Base-by-base conservation (phyloP, 768 basidiomycete genomes). In the Mycena belliarum region DNA sequence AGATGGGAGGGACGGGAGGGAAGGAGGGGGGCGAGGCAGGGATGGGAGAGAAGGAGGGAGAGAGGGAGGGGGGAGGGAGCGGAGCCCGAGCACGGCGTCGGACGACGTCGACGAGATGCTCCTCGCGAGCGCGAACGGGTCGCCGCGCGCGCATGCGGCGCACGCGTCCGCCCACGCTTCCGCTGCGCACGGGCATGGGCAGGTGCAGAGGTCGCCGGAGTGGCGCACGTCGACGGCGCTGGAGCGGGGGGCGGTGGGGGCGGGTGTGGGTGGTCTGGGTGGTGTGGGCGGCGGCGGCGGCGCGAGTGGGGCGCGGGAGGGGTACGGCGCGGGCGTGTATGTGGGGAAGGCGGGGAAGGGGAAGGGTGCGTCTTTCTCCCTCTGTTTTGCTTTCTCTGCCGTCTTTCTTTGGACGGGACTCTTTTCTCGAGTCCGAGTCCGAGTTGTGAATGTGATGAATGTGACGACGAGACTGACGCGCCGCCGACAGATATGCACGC, bases 91-190 rank as follows among this genome's bases (percentile, higher is more conserved):
- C 43, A 55, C 49, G 14, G 61, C 56, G 42, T 58, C 56, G 24
- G 61, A 62, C 38, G 61, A 62, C 40, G 25, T 62, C 29, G 61
- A 62, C 43, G 52, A 52, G 24, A 58, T 62, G 28, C 32, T 62
- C 1, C 49, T 62, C 14, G 61, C 53, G 40, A 58, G 56, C 49
- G 52, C 52, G 38, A 58, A 57, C 21, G 61, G 42, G 4, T 44
- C 56, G 29, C 49, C 52, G 41, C 23, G 41, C 1, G 33, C 29
- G 38, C 45, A 32, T 18, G 20, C 52, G 7, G n/a, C 50, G 20
- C 52, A 53, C 52, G 32, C 45, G 37, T 14, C 12, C 18, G 24
- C 44, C 25, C 44, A 37, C 35, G 12, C 18, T 6, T 9, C 20
- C 20, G 20, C 40, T n/a, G 20, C 9, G 25, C 33, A 55, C n/a